A percentile compares a stretch with the other conserved stretches of the same genome.
These are phyloP conservation scores for Trichoderma brevicompactum DNA, from an alignment of 2,329 filamentous ascomycete genomes.

Conservation along the genomic window DNA sequence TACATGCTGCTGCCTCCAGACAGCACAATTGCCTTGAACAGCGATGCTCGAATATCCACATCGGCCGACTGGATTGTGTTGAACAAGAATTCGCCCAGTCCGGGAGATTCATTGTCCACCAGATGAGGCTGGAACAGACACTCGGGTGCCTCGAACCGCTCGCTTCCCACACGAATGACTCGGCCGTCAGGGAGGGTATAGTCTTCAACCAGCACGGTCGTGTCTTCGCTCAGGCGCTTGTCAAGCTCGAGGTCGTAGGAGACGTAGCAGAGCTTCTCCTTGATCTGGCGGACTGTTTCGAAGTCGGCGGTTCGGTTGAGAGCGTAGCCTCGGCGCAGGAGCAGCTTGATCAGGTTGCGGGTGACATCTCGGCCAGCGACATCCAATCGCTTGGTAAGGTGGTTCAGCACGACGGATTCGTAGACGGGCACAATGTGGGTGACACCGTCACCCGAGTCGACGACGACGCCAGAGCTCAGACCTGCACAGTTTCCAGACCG, in stretches of 20 bases:
- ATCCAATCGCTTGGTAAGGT: slow-evolving; percentile 90
- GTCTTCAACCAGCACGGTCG: slow-evolving; percentile 93
- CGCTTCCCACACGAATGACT: slow-evolving; percentile 93
- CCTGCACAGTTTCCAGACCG: slow-evolving; percentile 50
- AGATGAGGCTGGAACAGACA: slow-evolving; percentile 98
- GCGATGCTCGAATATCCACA: slow-evolving; percentile 87
- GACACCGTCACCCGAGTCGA: slow-evolving; percentile 97
- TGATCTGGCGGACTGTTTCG: slow-evolving; percentile 98
- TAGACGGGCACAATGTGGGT: slow-evolving; percentile 99
- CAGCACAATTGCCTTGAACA: slow-evolving; percentile 97
- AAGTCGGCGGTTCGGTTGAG: slow-evolving; percentile 98
- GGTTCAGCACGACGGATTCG: slow-evolving; percentile 96
- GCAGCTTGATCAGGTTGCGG: slow-evolving; percentile 94
- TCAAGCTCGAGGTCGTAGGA: slow-evolving; percentile 97
- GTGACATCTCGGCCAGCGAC: slow-evolving; percentile 97
- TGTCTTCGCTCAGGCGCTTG: slow-evolving; percentile 94
- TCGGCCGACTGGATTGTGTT: slow-evolving; percentile 97
- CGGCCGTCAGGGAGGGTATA: slow-evolving; percentile 97
- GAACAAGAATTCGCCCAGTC: slow-evolving; percentile 96
- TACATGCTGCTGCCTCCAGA: slow-evolving; percentile 99
- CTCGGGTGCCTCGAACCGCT: slow-evolving; percentile 96
- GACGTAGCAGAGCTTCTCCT: slow-evolving; percentile 99
- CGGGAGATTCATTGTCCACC: slow-evolving; percentile 95
- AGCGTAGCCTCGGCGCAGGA: slow-evolving; percentile 91
- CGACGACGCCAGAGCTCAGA: slow-evolving; percentile 92